phyloP scores from a whole-genome alignment of 2,329 filamentous ascomycete species.

The Cercospora sesami region DNA sequence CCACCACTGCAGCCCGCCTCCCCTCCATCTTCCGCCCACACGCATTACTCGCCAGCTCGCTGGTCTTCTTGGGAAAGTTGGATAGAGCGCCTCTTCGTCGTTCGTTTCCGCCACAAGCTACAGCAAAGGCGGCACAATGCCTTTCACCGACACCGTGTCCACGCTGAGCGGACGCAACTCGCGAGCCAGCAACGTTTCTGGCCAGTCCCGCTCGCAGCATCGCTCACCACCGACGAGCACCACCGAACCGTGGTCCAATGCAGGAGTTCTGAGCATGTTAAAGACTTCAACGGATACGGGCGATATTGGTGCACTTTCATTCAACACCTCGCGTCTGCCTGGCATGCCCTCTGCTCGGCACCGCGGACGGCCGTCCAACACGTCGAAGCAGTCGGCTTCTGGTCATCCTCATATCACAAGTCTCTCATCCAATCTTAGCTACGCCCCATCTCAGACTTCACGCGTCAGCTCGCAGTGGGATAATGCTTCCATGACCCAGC shows the following conservation, averaged over 20 bases:
- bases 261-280: constrained; percentile 53
- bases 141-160: constrained; percentile 47
- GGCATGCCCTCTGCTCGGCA: constrained; percentile 40
- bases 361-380: constrained; percentile 39
- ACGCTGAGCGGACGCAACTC: constrained; percentile 51
- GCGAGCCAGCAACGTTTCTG: constrained; percentile 49
- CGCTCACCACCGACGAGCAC: constrained; percentile 35
- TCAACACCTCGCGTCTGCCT: constrained; percentile 42
- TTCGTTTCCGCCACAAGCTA: constrained; percentile 21
- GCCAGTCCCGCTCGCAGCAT: constrained; percentile 33
- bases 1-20: constrained; percentile 14
- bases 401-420: constrained; percentile 31
- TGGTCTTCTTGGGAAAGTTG: constrained; percentile 33
- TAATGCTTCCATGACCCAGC: constrained; percentile 41
- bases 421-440: constrained; percentile 35
- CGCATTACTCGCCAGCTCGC: constrained; percentile 28
- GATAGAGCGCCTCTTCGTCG: constrained; percentile 35
- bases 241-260: constrained; percentile 39
- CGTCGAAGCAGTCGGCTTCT: constrained; percentile 40
- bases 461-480: constrained; percentile 44
- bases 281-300: constrained; percentile 52
- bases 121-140: constrained; percentile 45
- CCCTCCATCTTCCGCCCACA: constrained; percentile 23
- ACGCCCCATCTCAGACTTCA: constrained; percentile 45
- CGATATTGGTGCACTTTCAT: constrained; percentile 45